A percentile compares a stretch with the other conserved stretches of the same genome.
Evolutionary conservation across 1,284 basidiomycete species (phyloP).

Genomic region (Sanguinoderma infundibulare): DNA sequence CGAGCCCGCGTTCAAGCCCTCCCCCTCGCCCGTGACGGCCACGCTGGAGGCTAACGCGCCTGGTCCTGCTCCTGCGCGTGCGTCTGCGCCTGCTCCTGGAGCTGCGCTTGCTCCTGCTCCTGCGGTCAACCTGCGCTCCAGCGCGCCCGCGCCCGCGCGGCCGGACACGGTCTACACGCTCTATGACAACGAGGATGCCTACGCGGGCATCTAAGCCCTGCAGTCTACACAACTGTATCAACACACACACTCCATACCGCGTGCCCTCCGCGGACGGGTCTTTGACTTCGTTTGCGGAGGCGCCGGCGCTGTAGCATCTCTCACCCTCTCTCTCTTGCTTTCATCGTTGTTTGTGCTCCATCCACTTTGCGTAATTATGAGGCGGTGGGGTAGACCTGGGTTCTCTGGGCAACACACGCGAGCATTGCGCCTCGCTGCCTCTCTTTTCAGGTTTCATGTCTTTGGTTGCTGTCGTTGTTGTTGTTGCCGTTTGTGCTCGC

Average conservation of each 20-base stretch:
- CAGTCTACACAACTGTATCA: conserved; percentile 17
- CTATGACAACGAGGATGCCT: conserved; percentile 68
- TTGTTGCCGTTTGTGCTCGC: neutral
- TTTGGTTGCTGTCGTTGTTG: conserved; percentile 1
- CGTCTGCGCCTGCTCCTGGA: conserved; percentile 26
- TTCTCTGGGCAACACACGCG: conserved; percentile 32
- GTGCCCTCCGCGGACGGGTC: neutral
- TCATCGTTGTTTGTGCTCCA: conserved; percentile 12
- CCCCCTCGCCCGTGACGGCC: conserved; percentile 43
- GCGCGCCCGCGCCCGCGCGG: conserved; percentile 26
- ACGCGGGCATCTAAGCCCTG: conserved; percentile 57
- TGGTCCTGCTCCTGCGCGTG: conserved; percentile 28
- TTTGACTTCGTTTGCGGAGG: neutral
- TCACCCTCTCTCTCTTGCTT: conserved; percentile 3
- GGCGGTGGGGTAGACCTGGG: conserved; percentile 33
- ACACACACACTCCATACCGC: conserved; percentile 17
- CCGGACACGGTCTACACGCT: conserved; percentile 53
- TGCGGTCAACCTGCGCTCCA: conserved; percentile 16
- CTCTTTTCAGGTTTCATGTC: neutral
- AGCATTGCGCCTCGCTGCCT: conserved; percentile 27
- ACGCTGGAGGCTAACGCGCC: conserved; percentile 39
- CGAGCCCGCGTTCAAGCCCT: conserved; percentile 39
- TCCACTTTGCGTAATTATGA: conserved; percentile 22
- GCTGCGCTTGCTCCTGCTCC: conserved; percentile 30
- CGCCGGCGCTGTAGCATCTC: conserved; percentile 19